A percentile compares a stretch with the other conserved stretches of the same genome.
These are phyloP conservation scores for Debaryomyces singareniensis DNA, from an alignment of 1,139 yeast species.

Conservation along the genomic window DNA sequence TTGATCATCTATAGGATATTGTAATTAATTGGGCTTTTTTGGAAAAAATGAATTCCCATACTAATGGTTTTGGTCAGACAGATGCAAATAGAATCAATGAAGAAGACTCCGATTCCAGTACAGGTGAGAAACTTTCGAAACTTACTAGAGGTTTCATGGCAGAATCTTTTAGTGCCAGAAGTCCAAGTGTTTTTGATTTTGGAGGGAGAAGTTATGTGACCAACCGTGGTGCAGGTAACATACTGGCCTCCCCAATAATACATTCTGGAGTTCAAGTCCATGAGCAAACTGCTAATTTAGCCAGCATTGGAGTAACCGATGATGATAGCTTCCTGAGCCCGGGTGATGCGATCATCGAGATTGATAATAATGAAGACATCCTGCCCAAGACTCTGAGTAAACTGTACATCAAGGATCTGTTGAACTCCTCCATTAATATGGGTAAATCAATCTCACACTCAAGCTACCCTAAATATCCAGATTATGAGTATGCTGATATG, in stretches of 20 bases:
- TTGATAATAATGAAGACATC: neutral
- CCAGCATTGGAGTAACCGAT: slow-evolving; percentile 53
- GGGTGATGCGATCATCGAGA: neutral
- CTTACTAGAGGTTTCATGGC: slow-evolving; percentile 19
- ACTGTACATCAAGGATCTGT: neutral
- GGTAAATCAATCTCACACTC: neutral
- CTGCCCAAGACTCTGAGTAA: neutral
- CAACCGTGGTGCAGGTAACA: slow-evolving; percentile 11
- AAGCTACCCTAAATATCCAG: neutral
- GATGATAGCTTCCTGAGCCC: slow-evolving; percentile 13
- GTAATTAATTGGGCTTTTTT: no score
- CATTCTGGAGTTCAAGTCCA: slow-evolving; percentile 48
- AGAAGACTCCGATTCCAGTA: neutral
- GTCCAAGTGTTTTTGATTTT: slow-evolving; percentile 30
- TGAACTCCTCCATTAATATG: neutral
- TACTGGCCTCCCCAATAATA: slow-evolving; percentile 28
- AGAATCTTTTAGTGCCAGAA: slow-evolving; percentile 13
- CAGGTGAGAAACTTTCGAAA: slow-evolving; percentile 15
- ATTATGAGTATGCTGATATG: neutral
- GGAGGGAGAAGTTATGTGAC: slow-evolving; percentile 42
- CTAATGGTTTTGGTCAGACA: no score
- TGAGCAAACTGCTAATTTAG: slow-evolving; percentile 59
- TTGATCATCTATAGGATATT: no score
- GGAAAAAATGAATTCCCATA: no score
- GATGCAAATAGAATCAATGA: no score